Percentiles rank a stretch among this genome's conserved stretches.
Conservation (phyloP, 1,284 basidiomycete species). For the Moniliella sp. region DNA sequence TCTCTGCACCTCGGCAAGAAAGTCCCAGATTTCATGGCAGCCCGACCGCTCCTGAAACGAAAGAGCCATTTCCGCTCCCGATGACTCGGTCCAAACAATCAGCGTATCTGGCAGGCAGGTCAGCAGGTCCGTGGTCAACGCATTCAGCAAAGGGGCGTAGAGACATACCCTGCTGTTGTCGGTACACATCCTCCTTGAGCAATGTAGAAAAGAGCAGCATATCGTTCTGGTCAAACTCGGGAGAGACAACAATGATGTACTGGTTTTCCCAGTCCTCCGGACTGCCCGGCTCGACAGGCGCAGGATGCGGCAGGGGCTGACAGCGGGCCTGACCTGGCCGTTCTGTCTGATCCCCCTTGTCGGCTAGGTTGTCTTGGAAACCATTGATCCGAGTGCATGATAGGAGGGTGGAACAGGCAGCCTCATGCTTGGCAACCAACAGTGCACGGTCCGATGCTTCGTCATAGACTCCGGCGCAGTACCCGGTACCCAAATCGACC, state of each 20-base stretch:
- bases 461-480: constrained; percentile 31
- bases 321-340: too few species aligned
- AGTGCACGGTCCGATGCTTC: constrained; percentile 27
- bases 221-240: constrained; percentile 24
- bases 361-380: too few species aligned
- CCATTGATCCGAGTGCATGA: too few species aligned
- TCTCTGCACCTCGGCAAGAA: constrained; percentile 78
- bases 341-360: too few species aligned
- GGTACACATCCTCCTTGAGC: constrained; percentile 30
- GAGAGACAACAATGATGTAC: constrained; percentile 25
- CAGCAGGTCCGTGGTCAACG: too few species aligned
- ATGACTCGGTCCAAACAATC: constrained; percentile 93
- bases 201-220: constrained; percentile 22
- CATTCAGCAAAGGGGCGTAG: too few species aligned
- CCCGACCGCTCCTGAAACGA: constrained; percentile 92
- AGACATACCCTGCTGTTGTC: too few species aligned
- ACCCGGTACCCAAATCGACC: constrained; percentile 29
- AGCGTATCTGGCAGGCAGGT: constrained; percentile 58
- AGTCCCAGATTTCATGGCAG: constrained; percentile 89
- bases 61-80: constrained; percentile 78
- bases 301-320: too few species aligned
- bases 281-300: too few species aligned
- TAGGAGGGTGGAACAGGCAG: too few species aligned
- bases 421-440: constrained; percentile 24
- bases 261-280: too few species aligned